Evolutionary conservation across 129 eudicot species (phyloP).

Genomic region (Oenanthe sinensis): DNA sequence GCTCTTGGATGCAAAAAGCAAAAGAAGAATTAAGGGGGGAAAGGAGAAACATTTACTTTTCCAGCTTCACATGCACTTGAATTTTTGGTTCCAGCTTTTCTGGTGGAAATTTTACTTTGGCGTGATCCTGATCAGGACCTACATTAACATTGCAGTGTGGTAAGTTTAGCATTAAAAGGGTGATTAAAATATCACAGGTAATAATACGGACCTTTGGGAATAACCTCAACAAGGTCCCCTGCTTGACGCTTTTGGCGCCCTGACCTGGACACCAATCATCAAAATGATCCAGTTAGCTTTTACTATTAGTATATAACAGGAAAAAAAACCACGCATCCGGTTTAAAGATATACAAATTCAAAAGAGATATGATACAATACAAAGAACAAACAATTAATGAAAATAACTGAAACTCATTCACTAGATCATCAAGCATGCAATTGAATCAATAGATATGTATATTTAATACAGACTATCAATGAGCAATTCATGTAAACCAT

Average conservation of each 20-base stretch:
- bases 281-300: background rate
- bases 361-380: background rate
- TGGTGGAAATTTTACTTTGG: constrained; percentile 29
- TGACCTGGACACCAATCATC: constrained; percentile 30
- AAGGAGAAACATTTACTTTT: constrained; percentile 31
- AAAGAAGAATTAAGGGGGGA: background rate
- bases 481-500: background rate
- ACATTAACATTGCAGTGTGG: constrained; percentile 18
- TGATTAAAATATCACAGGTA: constrained; percentile 1
- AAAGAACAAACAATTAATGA: background rate
- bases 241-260: constrained; percentile 38
- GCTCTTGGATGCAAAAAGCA: background rate
- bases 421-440: background rate
- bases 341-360: background rate
- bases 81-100: constrained; percentile 28
- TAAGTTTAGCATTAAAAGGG: constrained; percentile 17
- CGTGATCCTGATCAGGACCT: constrained; percentile 22
- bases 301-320: background rate
- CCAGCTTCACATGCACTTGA: constrained; percentile 35
- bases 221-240: constrained; percentile 34
- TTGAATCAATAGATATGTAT: background rate
- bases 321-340: background rate
- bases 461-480: background rate
- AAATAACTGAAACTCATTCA: background rate
- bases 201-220: constrained; percentile 43